A percentile compares a stretch with the other conserved stretches of the same genome.
Evolutionary conservation across 2,329 filamentous ascomycete species (phyloP).

Genomic region (Fusarium buharicum): DNA sequence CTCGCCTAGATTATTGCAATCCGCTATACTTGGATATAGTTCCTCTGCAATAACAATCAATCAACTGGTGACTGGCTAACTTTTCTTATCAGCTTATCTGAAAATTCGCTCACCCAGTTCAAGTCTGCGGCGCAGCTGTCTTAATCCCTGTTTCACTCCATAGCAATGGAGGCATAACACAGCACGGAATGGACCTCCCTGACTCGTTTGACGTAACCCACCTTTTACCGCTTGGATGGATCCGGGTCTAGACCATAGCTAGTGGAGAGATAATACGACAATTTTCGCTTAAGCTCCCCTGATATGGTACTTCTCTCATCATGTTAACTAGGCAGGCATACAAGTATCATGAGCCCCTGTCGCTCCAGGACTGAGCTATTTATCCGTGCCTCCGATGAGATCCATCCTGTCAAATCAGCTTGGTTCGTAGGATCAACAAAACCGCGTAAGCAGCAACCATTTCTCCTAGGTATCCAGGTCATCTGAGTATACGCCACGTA

Average conservation of each 20-base stretch:
- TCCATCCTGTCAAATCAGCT: slow-evolving; percentile 1
- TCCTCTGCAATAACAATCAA: too few species aligned
- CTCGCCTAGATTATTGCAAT: too few species aligned
- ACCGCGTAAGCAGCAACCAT: slow-evolving; percentile 5
- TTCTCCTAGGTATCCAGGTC: background rate
- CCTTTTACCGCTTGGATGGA: too few species aligned
- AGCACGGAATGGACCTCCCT: background rate
- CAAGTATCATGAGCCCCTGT: background rate
- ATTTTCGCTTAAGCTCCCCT: background rate
- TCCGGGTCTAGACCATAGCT: background rate
- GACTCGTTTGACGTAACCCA: too few species aligned
- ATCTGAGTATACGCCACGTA: background rate
- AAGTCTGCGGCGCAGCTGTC: background rate
- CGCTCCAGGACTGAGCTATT: too few species aligned
- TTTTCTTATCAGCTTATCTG: too few species aligned
- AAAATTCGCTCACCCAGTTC: background rate
- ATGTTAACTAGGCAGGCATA: background rate
- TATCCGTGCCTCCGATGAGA: background rate
- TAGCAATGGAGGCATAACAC: background rate
- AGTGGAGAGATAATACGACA: too few species aligned
- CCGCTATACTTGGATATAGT: too few species aligned
- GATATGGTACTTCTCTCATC: background rate
- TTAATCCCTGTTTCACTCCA: background rate
- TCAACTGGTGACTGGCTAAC: too few species aligned
- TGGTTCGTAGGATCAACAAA: background rate